A percentile compares a stretch with the other conserved stretches of the same genome.
These are phyloP conservation scores for Epichloe aotearoae DNA, from an alignment of 2,329 filamentous ascomycete genomes.

Conservation along the genomic window DNA sequence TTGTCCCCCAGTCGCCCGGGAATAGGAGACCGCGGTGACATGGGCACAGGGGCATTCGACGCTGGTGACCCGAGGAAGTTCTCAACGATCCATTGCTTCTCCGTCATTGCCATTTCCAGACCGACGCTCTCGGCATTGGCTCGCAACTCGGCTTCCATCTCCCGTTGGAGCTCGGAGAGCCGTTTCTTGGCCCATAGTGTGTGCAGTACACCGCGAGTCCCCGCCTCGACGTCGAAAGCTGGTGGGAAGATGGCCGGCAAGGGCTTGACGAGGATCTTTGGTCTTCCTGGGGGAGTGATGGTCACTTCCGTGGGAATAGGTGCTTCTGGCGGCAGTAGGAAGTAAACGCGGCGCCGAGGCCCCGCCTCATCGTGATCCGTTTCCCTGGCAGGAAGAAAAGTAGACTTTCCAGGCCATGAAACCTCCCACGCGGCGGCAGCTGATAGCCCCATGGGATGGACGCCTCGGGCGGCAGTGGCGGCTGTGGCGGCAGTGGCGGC, in stretches of 20 bases:
- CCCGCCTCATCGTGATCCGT: conserved; percentile 17
- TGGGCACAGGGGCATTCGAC: conserved; percentile 10
- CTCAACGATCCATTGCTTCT: conserved; percentile 73
- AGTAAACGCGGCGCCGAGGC: conserved; percentile 55
- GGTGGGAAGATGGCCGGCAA: conserved; percentile 78
- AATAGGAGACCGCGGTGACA: conserved; percentile 51
- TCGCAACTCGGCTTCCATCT: conserved; percentile 62
- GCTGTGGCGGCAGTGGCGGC: not conserved
- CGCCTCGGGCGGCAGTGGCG: not conserved
- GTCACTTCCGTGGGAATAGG: conserved; percentile 60
- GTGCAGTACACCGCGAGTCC: conserved; percentile 71
- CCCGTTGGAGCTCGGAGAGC: conserved; percentile 58
- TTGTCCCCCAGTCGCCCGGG: conserved; percentile 63
- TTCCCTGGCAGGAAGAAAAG: conserved; percentile 49
- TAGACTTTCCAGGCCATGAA: conserved; percentile 70
- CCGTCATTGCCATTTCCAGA: conserved; percentile 68
- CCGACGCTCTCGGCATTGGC: conserved; percentile 71
- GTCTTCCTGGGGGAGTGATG: conserved; percentile 34
- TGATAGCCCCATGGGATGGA: conserved; percentile 6
- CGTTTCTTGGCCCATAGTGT: conserved; percentile 84
- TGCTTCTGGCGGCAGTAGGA: conserved; percentile 61
- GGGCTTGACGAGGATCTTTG: conserved; percentile 52
- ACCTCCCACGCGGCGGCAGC: conserved; percentile 52
- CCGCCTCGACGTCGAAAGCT: conserved; percentile 56
- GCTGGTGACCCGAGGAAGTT: conserved; percentile 43